Conservation (phyloP, 2,329 filamentous ascomycete genomes). For the Triangularia verruculosa region DNA sequence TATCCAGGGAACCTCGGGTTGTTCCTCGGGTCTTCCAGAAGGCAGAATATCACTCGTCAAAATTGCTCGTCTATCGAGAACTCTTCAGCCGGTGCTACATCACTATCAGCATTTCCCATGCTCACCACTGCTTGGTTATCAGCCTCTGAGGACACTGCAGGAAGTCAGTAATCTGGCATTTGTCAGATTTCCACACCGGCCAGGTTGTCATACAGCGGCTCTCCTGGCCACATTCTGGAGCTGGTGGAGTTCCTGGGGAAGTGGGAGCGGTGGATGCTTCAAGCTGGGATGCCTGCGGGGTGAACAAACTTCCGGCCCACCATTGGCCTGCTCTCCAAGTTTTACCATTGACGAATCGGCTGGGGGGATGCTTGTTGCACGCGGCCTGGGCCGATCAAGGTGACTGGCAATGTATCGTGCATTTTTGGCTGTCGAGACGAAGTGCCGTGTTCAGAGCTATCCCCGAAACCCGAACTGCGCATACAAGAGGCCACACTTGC, state of each 20-base stretch:
- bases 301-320: neutral
- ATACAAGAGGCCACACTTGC: constrained; percentile 4
- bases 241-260: constrained; percentile 13
- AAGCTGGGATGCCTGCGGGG: constrained; percentile 20
- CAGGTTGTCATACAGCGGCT: neutral
- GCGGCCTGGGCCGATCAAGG: neutral
- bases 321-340: constrained; percentile 3
- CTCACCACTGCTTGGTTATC: neutral
- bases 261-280: constrained; percentile 4
- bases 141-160: neutral
- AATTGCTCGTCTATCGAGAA: neutral
- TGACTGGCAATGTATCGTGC: neutral
- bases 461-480: constrained; percentile 19
- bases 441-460: constrained; percentile 19
- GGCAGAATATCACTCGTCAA: constrained; percentile 5
- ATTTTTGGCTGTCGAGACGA: constrained; percentile 11
- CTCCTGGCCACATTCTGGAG: constrained; percentile 16
- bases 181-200: neutral
- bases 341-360: constrained; percentile 23
- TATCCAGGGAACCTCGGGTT: constrained; percentile 8
- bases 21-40: constrained; percentile 16
- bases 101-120: constrained; percentile 4
- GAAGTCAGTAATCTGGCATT: neutral
- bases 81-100: constrained; percentile 10
- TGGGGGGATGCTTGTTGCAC: constrained; percentile 4